Conservation (phyloP, 148 eudicot species). For the Limonium bicolor region DNA sequence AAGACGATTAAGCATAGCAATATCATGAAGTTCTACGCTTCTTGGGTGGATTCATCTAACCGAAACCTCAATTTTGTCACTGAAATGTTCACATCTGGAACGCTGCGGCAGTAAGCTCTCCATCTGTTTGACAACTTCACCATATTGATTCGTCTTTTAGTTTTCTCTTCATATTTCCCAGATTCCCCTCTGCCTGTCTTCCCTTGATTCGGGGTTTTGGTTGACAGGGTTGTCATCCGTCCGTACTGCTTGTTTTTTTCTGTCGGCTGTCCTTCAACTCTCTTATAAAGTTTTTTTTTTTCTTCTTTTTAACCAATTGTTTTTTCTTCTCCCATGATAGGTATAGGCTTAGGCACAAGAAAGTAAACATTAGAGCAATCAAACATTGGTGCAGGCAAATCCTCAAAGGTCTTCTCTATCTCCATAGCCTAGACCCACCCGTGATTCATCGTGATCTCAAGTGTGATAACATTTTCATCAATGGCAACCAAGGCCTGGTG, state of each 20-base stretch:
- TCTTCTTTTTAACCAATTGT: not conserved
- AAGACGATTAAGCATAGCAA: conserved; percentile 23
- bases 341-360: conserved; percentile 7
- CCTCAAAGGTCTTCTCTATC: conserved; percentile 5
- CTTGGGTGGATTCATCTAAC: conserved; percentile 26
- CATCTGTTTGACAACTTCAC: conserved; percentile 1
- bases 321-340: too few relatives aligned
- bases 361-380: conserved; percentile 5
- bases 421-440: conserved; percentile 7
- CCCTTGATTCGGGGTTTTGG: too few relatives aligned
- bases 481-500: conserved; percentile 5
- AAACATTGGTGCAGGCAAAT: conserved; percentile 10
- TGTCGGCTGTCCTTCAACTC: not conserved
- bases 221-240: not conserved
- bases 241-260: not conserved
- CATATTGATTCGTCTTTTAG: not conserved
- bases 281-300: not conserved
- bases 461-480: conserved; percentile 7
- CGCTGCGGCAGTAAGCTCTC: conserved; percentile 23
- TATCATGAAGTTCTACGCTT: conserved; percentile 24
- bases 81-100: conserved; percentile 31
- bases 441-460: conserved; percentile 7
- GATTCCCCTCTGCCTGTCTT: too few relatives aligned
- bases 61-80: conserved; percentile 25
- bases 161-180: too few relatives aligned